Evolutionary conservation across 768 basidiomycete species (phyloP).

Genomic region (Megacollybia marginata): DNA sequence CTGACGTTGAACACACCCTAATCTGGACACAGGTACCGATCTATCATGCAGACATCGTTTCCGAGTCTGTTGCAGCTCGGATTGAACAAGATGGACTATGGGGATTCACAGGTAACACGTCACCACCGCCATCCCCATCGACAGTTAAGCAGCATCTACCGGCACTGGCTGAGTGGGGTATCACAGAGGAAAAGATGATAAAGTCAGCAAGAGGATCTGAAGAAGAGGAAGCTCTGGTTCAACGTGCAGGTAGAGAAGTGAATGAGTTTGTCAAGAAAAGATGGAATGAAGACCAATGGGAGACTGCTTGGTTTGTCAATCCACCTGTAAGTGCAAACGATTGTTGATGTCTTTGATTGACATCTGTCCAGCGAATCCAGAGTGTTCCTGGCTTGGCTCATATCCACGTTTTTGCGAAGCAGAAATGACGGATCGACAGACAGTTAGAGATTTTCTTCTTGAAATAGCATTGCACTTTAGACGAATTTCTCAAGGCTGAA

Average conservation of each 20-base stretch:
- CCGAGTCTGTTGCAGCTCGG: conserved; percentile 42
- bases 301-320: conserved; percentile 90
- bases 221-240: conserved; percentile 46
- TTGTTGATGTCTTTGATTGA: neutral
- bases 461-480: too few species aligned
- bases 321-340: conserved; percentile 55
- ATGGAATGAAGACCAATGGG: conserved; percentile 75
- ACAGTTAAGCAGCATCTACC: conserved; percentile 49
- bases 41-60: conserved; percentile 52
- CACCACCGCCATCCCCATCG: conserved; percentile 54
- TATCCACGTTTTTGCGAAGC: conserved; percentile 78
- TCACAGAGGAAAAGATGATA: conserved; percentile 56
- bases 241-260: conserved; percentile 49
- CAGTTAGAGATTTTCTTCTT: neutral
- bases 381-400: conserved; percentile 78
- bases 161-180: conserved; percentile 62
- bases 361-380: conserved; percentile 54
- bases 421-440: conserved; percentile 22
- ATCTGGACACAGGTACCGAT: conserved; percentile 76
- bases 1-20: conserved; percentile 65
- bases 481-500: conserved; percentile 26
- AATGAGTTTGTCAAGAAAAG: conserved; percentile 52
- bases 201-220: conserved; percentile 41
- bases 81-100: conserved; percentile 73
- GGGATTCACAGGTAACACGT: conserved; percentile 65